Evolutionary conservation across 164 flowering plant genomes (phyloP).

Genomic region (Akebia trifoliata): DNA sequence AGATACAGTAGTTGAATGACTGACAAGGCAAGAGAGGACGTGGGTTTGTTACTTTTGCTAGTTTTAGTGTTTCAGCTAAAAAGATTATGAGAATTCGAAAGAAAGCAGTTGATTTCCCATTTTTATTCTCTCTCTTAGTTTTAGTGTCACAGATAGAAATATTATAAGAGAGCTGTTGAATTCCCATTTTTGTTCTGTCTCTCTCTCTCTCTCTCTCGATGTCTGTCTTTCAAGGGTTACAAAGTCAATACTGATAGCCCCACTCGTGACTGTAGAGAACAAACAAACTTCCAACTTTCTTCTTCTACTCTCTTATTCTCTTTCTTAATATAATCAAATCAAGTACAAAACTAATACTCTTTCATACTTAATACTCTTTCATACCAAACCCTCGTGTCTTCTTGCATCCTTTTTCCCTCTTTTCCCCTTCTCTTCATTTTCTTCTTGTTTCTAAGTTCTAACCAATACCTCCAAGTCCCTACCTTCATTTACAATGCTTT

Average conservation of each 20-base stretch:
- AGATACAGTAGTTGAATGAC: constrained; percentile 33
- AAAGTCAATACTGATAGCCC: constrained; percentile 33
- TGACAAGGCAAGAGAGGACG: constrained; percentile 18
- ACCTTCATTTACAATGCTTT: too few species aligned
- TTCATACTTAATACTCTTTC: background rate
- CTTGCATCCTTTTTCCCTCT: too few species aligned
- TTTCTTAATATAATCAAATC: background rate
- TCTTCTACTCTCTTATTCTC: background rate
- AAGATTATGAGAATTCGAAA: constrained; percentile 28
- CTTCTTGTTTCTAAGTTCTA: too few species aligned
- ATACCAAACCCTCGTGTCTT: too few species aligned
- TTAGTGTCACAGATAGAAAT: constrained; percentile 18
- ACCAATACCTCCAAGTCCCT: too few species aligned
- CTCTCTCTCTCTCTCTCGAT: too few species aligned
- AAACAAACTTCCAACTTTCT: constrained; percentile 17
- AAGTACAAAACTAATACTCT: background rate
- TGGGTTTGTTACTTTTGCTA: constrained; percentile 8
- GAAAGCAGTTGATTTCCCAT: constrained; percentile 48
- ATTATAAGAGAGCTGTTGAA: constrained; percentile 46
- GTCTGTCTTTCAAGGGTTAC: background rate
- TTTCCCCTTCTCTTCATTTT: too few species aligned
- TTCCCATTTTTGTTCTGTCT: constrained; percentile 18
- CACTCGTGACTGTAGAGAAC: constrained; percentile 8
- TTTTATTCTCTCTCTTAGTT: background rate
- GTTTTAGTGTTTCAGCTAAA: constrained; percentile 33